These are phyloP conservation scores for sweet orange (Citrus sinensis) DNA, from an alignment of 345 rosid species.

Conservation along the genomic window DNA sequence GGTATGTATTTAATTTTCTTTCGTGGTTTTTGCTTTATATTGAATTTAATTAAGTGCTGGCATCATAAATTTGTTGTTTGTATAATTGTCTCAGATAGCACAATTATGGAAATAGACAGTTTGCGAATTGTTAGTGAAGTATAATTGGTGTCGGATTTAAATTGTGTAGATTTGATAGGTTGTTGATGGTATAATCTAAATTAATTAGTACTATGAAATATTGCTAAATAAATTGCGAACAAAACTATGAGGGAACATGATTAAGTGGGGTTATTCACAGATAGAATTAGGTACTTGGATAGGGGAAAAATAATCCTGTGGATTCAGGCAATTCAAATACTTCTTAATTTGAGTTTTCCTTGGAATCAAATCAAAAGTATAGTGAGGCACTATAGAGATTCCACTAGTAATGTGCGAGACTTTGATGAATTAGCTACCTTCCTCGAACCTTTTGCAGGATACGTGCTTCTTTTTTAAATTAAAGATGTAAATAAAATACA, in stretches of 20 bases:
- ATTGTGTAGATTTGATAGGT: background rate
- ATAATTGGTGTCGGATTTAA: background rate
- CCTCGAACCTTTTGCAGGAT: background rate
- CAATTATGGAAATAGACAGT: background rate
- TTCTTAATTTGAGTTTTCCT: background rate
- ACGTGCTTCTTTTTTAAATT: background rate
- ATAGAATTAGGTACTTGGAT: background rate
- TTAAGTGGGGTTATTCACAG: background rate
- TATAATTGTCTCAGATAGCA: too few relatives aligned
- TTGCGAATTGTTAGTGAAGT: background rate
- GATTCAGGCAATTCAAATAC: background rate
- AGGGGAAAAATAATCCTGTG: background rate
- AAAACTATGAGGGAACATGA: background rate
- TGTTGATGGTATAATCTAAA: background rate
- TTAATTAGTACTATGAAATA: background rate
- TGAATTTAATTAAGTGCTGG: background rate
- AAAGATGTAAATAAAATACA: background rate
- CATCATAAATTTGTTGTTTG: background rate
- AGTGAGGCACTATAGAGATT: background rate
- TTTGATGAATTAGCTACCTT: background rate
- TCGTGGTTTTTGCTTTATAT: slow-evolving; percentile 6
- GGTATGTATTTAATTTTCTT: slow-evolving; percentile 39
- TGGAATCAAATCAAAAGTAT: background rate
- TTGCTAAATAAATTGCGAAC: background rate
- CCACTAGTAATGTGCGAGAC: background rate